Evolutionary conservation across 441 rosid species (phyloP).

Genomic region (Populus hybrid): DNA sequence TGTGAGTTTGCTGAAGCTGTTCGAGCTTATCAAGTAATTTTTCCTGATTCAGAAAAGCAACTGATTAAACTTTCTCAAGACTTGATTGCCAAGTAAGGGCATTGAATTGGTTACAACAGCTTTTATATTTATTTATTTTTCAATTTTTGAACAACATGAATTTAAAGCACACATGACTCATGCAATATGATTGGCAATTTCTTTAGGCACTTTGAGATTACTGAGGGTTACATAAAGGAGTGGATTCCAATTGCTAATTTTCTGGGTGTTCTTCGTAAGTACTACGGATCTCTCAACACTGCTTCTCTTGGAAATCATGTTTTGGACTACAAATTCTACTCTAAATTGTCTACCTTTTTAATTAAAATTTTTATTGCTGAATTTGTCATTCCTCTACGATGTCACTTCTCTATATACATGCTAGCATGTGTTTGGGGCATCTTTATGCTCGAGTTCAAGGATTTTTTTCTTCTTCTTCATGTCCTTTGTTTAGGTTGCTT

Average conservation of each 20-base stretch:
- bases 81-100: constrained; percentile 59
- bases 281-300: constrained; percentile 21
- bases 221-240: constrained; percentile 55
- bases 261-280: constrained; percentile 64
- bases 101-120: background rate
- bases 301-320: constrained; percentile 15
- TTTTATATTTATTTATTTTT: background rate
- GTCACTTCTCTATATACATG: background rate
- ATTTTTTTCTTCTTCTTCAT: background rate
- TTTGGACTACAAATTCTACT: background rate
- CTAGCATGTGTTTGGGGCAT: background rate
- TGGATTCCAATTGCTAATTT: constrained; percentile 57
- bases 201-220: constrained; percentile 71
- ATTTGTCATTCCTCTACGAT: background rate
- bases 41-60: constrained; percentile 86
- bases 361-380: background rate
- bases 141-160: background rate
- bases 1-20: constrained; percentile 88
- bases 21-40: constrained; percentile 84
- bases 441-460: background rate
- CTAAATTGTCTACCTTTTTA: background rate
- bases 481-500: background rate
- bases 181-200: constrained; percentile 9
- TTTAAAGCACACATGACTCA: background rate
- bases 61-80: constrained; percentile 69